Evolutionary conservation across 2,329 filamentous ascomycete genomes (phyloP).

Genomic region (Thelonectria blattea): DNA sequence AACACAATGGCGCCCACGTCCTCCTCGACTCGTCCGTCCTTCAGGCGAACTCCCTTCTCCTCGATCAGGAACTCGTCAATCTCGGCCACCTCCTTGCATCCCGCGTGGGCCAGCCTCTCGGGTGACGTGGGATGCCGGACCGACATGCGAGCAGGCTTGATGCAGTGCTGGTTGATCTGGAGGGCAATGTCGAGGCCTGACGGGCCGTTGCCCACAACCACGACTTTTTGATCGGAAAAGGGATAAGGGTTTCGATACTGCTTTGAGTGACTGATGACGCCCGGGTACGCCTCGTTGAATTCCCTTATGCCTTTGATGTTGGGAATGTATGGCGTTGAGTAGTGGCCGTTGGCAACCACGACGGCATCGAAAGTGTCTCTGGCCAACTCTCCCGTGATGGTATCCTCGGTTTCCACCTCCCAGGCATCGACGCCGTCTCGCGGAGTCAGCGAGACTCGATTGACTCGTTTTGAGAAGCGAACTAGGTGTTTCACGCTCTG

Average conservation of each 20-base stretch:
- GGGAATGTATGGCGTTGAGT: slow-evolving; percentile 72
- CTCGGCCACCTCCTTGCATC: slow-evolving; percentile 59
- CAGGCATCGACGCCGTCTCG: slow-evolving; percentile 56
- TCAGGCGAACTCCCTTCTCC: slow-evolving; percentile 68
- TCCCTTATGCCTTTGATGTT: slow-evolving; percentile 62
- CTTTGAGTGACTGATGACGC: slow-evolving; percentile 75
- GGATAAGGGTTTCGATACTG: slow-evolving; percentile 71
- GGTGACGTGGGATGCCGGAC: slow-evolving; percentile 58
- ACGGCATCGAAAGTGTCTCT: slow-evolving; percentile 72
- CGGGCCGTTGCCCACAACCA: slow-evolving; percentile 84
- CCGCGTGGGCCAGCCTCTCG: slow-evolving; percentile 51
- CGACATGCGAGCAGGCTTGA: slow-evolving; percentile 68
- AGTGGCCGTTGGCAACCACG: slow-evolving; percentile 78
- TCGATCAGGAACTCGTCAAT: slow-evolving; percentile 63
- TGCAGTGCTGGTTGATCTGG: slow-evolving; percentile 71
- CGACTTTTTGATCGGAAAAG: slow-evolving; percentile 73
- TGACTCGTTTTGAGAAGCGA: slow-evolving; percentile 72
- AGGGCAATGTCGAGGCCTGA: slow-evolving; percentile 83
- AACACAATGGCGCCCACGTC: slow-evolving; percentile 81
- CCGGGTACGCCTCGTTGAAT: slow-evolving; percentile 66
- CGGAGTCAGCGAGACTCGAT: slow-evolving; percentile 54
- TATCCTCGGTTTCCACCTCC: slow-evolving; percentile 62
- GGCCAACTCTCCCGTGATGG: slow-evolving; percentile 49
- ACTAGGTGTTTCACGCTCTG: slow-evolving; percentile 71
- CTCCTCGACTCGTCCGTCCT: slow-evolving; percentile 67